A percentile compares a stretch with the other conserved stretches of the same genome.
Conservation (phyloP, 257 asterid species). For the Scutellaria baicalensis region DNA sequence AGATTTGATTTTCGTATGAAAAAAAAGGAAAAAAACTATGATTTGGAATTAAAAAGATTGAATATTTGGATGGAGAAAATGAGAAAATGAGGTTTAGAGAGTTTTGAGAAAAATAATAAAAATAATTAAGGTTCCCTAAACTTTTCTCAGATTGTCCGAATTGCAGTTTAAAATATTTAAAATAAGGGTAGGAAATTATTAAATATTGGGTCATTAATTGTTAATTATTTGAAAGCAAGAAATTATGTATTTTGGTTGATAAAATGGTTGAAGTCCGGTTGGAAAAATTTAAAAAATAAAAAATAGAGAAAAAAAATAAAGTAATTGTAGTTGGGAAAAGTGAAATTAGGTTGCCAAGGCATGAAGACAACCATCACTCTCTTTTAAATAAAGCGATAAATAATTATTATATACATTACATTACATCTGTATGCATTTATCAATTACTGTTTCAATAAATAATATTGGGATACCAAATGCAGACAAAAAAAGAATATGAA, state of each 20-base stretch:
- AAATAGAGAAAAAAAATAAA: background rate
- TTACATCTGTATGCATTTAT: constrained; percentile 27
- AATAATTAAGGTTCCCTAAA: constrained; percentile 37
- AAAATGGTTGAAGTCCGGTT: constrained; percentile 77
- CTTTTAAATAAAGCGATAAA: constrained; percentile 21
- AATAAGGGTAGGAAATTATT: constrained; percentile 25
- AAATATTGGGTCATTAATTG: constrained; percentile 38
- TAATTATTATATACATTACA: constrained; percentile 23
- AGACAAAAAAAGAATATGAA: constrained; percentile 36
- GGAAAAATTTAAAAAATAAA: background rate
- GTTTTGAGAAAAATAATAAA: constrained; percentile 7
- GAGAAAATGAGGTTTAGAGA: constrained; percentile 30
- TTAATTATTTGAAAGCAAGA: constrained; percentile 38
- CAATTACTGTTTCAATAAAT: constrained; percentile 14
- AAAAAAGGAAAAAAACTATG: background rate
- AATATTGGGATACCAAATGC: constrained; percentile 25
- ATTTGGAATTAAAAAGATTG: constrained; percentile 26
- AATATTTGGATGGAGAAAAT: constrained; percentile 38
- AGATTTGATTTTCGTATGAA: constrained; percentile 24
- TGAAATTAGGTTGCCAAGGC: constrained; percentile 95
- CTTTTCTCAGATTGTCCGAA: constrained; percentile 56
- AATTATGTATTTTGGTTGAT: constrained; percentile 86
- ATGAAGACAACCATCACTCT: constrained; percentile 61
- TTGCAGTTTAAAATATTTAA: constrained; percentile 17
- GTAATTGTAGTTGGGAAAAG: constrained; percentile 82